Base-by-base conservation (phyloP, 495 filamentous ascomycete genomes). In the Penicillium longicatenatum region DNA sequence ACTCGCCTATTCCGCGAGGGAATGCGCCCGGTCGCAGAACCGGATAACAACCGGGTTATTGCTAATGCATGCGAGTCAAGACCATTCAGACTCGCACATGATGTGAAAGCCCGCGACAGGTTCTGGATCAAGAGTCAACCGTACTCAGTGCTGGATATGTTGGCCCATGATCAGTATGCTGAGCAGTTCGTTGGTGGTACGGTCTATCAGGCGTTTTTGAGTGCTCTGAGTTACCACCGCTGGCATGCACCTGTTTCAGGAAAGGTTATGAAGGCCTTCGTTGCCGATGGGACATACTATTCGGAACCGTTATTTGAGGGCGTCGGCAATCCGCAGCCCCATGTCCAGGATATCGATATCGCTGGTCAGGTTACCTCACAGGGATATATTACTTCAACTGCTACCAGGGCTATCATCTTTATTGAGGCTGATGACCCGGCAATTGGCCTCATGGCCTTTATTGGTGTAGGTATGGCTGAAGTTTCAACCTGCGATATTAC, bases 71-170 rank as follows among this genome's bases (percentile, higher is more conserved):
- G 88, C 70, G 89, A 91, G 63, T 85, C 82, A 6, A 79, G 76
- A 29, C 82, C 66, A 3, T 72, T 61, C 48, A 58, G 64, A 30
- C 21, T 69, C 2, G 65, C 65, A 0, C 55, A 60, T 2, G 37
- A 68, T 19, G 69, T 73, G 3, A 62, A 67, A 63, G 52, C 61
- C 61, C 20, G 70, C 59, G 58, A 77, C 22, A 41, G 44, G 8
- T 91, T 91, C 75, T 91, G 86, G 87, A 72, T 86, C 54, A 92
- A 91, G 61, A 75, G 73, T 37, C 85, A 90, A 66, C 86, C 83
- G 0, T 89, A 88, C 64, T 86, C 82, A 3, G 64, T 88, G 10
- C 55, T 71, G 0, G 79, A 90, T 65, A 90, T 90, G 82, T 76
- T 89, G 1, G 79, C 68, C 0, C 68, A 83, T 58, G 79, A 86